Percentiles rank a stretch among this genome's conserved stretches.
These are phyloP conservation scores for Metschnikowia chrysomelidarum DNA, from an alignment of 805 yeast genomes.

Conservation along the genomic window DNA sequence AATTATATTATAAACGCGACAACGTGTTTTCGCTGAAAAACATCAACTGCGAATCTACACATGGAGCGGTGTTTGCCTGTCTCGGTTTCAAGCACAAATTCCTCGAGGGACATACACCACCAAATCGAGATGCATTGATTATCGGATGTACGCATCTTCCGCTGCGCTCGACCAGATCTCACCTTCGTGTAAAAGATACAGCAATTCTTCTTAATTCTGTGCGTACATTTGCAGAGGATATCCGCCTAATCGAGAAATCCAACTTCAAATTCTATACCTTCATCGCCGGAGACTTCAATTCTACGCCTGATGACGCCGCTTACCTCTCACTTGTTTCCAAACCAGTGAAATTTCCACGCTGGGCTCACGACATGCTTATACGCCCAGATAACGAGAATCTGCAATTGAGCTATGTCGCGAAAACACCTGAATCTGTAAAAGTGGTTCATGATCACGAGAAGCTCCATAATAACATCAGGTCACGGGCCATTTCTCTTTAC, in stretches of 20 bases:
- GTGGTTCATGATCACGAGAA: constrained; percentile 1
- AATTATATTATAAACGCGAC: background rate
- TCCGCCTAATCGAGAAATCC: background rate
- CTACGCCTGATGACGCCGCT: constrained; percentile 5
- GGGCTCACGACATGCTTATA: constrained; percentile 3
- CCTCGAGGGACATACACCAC: constrained; percentile 3
- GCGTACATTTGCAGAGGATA: background rate
- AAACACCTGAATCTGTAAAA: constrained; percentile 3
- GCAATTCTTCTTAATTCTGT: constrained; percentile 1
- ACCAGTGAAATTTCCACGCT: constrained; percentile 5
- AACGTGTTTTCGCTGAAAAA: background rate
- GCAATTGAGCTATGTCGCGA: background rate
- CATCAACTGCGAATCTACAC: no score
- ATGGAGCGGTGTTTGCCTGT: constrained; percentile 5
- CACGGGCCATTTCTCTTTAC: constrained; percentile 4
- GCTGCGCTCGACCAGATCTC: background rate
- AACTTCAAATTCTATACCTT: constrained; percentile 4
- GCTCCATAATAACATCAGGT: constrained; percentile 4
- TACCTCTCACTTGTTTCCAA: constrained; percentile 4
- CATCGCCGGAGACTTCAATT: constrained; percentile 9
- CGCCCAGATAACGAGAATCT: constrained; percentile 1
- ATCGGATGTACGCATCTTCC: constrained; percentile 8
- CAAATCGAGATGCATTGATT: constrained; percentile 5
- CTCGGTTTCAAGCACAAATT: constrained; percentile 2
- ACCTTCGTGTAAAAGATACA: background rate